Base-by-base conservation (phyloP, 805 yeast genomes). In the Kluyveromyces nonfermentans region DNA sequence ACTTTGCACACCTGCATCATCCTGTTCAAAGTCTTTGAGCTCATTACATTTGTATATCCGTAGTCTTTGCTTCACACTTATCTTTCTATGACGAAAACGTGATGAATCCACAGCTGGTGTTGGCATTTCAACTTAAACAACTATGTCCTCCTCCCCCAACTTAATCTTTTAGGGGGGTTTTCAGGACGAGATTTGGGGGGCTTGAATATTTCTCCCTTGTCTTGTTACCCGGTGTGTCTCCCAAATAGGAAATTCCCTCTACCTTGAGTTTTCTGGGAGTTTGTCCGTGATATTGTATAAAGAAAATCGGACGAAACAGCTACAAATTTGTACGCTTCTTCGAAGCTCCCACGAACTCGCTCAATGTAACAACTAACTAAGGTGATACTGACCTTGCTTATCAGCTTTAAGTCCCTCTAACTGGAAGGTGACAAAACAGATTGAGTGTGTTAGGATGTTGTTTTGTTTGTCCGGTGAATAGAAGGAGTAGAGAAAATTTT, bases 11-110 rank as follows among this genome's bases (percentile, higher is more conserved):
- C 28, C 9, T 38, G 60, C 37, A 43, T 59, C 66, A 34, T 57
- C 57, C 39, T 80, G 75, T 49, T 88, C 96, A 37, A 81, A 60
- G 50, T 84, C 84, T 1, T 95, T 90, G 41, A 90, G 67, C 55
- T 90, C 97, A 44, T 72, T 69, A 53, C 86, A 95, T 58, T 75
- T 75, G 60, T 81, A 75, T 7, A 90, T 81, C 47, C 81, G 82
- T 46, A 90, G 73, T 9, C 85, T 78, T 61, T 88, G 95, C 63
- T 89, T 93, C 39, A 89, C 93, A 39, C 95, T 83, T 52, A 90
- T 89, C 67, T 93, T 93, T 47, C 97, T 76, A 70, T 90, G 97
- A 52, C 98, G 80, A 65, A 89, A 89, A 49, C 96, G 70, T 35
- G 46, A 43, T 7, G 49, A 43, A 19, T 46, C 49, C 14, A 22